A percentile compares a stretch with the other conserved stretches of the same genome.
Evolutionary conservation across 257 asterid species (phyloP).

Genomic region (Solanum chmielewskii): DNA sequence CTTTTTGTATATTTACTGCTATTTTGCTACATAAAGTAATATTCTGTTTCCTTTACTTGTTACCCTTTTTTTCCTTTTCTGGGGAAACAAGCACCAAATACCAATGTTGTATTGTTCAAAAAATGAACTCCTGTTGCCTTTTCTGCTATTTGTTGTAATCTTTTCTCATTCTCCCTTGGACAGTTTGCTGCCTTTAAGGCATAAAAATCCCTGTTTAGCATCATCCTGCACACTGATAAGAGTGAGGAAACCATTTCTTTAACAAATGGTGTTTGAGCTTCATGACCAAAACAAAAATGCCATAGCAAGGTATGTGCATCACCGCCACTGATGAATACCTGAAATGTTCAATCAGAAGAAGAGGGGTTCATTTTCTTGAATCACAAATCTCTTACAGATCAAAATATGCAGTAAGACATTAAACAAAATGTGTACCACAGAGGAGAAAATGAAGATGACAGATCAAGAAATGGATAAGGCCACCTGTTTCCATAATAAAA

Average conservation of each 20-base stretch:
- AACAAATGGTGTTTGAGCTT: conserved; percentile 59
- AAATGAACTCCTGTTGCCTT: neutral
- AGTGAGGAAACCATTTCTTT: conserved; percentile 67
- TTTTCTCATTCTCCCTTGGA: neutral
- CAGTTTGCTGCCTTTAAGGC: neutral
- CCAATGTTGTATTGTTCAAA: neutral
- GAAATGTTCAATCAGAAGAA: neutral
- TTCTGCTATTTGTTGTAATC: neutral
- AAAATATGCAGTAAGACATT: neutral
- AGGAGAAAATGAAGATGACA: conserved; percentile 80
- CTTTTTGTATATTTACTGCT: neutral
- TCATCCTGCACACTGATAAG: conserved; percentile 33
- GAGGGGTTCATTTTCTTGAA: neutral
- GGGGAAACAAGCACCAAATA: neutral
- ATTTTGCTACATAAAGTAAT: neutral
- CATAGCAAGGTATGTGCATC: conserved; percentile 88
- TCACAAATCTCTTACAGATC: neutral
- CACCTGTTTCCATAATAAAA: conserved; percentile 46
- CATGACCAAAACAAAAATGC: conserved; percentile 58
- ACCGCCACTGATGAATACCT: conserved; percentile 81
- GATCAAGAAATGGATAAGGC: conserved; percentile 95
- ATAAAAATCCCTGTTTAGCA: neutral
- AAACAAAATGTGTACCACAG: conserved; percentile 45
- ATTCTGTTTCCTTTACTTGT: neutral
- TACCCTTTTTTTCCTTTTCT: neutral